Evolutionary conservation across 1,284 basidiomycete genomes (phyloP), one percentile per base, ranked within the genome.

Genomic region (Ustilago sp.): DNA sequence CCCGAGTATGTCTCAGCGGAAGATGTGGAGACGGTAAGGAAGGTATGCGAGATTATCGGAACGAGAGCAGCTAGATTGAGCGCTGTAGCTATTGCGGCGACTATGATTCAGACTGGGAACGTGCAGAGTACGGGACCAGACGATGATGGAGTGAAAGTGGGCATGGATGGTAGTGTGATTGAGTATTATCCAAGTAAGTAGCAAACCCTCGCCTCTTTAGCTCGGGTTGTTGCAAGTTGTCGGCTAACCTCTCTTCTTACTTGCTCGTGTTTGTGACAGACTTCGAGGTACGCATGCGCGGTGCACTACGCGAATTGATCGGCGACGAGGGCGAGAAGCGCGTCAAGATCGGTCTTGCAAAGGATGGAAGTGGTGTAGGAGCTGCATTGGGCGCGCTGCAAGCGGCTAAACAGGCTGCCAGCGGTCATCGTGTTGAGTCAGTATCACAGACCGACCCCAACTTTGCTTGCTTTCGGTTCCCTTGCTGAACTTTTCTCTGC

Each of bases 301-400:
- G 91, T 53, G 92, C 94, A 0, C 86, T 99, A 56, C 88, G 90
- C n/a, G 87, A 88, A 2, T 83, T 98, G 38, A 89, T 98, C 12
- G 95, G 96, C 8, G 88, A 90, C 47, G 90, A 93, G 47, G 90
- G 92, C 5, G 94, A 94, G 87, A 89, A 90, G 82, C 88, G 90
- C 41, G 91, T 97, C 8, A 90, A 92, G 70, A 93, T 98, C 79
- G 95, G 94, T 28, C 87, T 98, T 80, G 96, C 96, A 5, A 98
- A 97, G 87, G 97, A 99, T 84, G 96, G 97, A 31, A 95, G 93
- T 84, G 97, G 96, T 59, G 94, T 96, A 45, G 96, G 96, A 83
- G 80, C 78, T 19, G 78, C 80, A 4, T 53, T 80, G 51, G 74
- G 78, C 32, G 80, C 78, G 2, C 48, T 80, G n/a, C 74, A 80